These are phyloP conservation scores for Diaporthe batatas DNA, from an alignment of 2,329 filamentous ascomycete species.

Conservation along the genomic window DNA sequence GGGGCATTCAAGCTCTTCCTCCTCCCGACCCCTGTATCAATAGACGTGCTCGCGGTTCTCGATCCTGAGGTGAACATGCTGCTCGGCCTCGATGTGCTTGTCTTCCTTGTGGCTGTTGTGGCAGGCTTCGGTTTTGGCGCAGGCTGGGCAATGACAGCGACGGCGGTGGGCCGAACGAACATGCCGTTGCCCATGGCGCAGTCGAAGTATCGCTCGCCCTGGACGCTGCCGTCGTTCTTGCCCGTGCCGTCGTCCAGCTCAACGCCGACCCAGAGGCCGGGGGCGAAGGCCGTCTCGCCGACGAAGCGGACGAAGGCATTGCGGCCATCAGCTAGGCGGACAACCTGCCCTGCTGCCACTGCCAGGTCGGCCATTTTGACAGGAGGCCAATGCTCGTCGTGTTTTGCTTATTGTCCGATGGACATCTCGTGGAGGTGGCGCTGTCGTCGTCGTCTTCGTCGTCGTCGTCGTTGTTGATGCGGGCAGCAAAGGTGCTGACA, in stretches of 20 bases:
- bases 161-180: constrained; percentile 83
- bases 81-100: constrained; percentile 58
- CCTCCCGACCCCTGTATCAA: constrained; percentile 69
- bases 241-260: constrained; percentile 86
- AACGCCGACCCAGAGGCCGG: constrained; percentile 89
- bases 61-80: constrained; percentile 59
- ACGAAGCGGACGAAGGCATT: constrained; percentile 84
- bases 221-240: constrained; percentile 94
- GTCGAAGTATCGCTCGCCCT: constrained; percentile 89
- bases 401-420: constrained; percentile 15
- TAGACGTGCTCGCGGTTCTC: constrained; percentile 57
- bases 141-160: constrained; percentile 69
- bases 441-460: constrained; percentile 8
- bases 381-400: constrained; percentile 8
- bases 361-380: constrained; percentile 67
- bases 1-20: constrained; percentile 78
- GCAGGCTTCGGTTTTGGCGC: constrained; percentile 57
- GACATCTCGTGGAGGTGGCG: constrained; percentile 27
- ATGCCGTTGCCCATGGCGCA: constrained; percentile 83
- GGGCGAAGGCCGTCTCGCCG: constrained; percentile 83
- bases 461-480: not conserved
- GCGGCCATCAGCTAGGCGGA: constrained; percentile 84
- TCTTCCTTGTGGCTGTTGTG: constrained; percentile 55
- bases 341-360: constrained; percentile 76
- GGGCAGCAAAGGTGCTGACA: constrained; percentile 7